Percentiles rank a stretch among this genome's conserved stretches.
Conservation (phyloP, 257 asterid species). For the Eucommia ulmoides region DNA sequence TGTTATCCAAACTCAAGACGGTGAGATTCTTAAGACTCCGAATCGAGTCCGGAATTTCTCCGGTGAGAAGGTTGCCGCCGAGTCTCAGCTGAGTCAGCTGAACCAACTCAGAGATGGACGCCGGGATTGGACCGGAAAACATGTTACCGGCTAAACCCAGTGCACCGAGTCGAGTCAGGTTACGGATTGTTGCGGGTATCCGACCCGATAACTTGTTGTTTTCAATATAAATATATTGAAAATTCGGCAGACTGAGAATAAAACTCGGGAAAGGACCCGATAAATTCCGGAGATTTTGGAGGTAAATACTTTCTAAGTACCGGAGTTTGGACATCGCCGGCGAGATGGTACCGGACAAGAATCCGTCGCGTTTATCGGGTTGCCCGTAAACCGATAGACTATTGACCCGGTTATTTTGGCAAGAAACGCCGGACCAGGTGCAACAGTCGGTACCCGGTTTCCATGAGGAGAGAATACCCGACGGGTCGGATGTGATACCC, state of each 20-base stretch:
- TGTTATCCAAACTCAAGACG: conserved; percentile 18
- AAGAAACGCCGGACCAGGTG: conserved; percentile 45
- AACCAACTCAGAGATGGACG: conserved; percentile 28
- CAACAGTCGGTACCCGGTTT: conserved; percentile 67
- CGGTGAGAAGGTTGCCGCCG: conserved; percentile 44
- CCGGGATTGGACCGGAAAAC: conserved; percentile 48
- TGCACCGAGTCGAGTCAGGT: conserved; percentile 11
- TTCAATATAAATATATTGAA: conserved; percentile 30
- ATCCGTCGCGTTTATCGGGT: conserved; percentile 18
- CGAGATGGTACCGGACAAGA: conserved; percentile 50
- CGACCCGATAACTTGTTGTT: conserved; percentile 45
- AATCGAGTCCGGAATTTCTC: conserved; percentile 34
- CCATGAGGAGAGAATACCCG: conserved; percentile 48
- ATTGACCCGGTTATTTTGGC: conserved; percentile 44
- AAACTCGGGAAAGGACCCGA: conserved; percentile 49
- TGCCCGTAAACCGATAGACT: conserved; percentile 17
- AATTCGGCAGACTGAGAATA: conserved; percentile 22
- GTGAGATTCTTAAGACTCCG: conserved; percentile 28
- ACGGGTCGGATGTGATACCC: conserved; percentile 62
- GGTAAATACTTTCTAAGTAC: conserved; percentile 24
- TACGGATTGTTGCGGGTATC: conserved; percentile 32
- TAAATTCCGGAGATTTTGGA: conserved; percentile 27
- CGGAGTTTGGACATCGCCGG: conserved; percentile 43
- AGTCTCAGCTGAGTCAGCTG: conserved; percentile 35
- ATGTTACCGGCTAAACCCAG: conserved; percentile 43